phyloP scores from a whole-genome alignment of 169 alveolate genomes.

The Sarcocystis neurona region DNA sequence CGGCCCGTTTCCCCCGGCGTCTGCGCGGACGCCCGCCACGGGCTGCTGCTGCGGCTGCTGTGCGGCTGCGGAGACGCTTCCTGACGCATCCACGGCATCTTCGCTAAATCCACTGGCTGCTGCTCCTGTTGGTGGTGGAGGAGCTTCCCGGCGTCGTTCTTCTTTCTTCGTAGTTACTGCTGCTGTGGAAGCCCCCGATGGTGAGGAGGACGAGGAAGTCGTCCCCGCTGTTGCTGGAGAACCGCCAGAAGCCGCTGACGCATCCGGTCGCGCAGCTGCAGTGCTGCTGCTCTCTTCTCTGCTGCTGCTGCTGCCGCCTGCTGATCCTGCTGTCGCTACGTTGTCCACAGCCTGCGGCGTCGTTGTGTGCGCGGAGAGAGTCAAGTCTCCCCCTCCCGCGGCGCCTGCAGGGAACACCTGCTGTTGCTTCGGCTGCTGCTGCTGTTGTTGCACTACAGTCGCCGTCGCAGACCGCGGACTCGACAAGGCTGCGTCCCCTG shows the following conservation, averaged over 20 bases:
- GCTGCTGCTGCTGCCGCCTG: slow-evolving; percentile 8
- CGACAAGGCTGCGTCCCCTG: too few species aligned
- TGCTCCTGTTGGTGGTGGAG: slow-evolving; percentile 1
- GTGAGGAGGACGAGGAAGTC: too few species aligned
- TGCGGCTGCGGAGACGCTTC: slow-evolving; percentile 29
- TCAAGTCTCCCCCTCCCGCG: not conserved
- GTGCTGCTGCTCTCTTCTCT: not conserved
- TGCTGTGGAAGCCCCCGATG: too few species aligned
- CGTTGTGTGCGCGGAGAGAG: not conserved
- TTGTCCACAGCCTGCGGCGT: not conserved
- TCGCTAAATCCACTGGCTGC: slow-evolving; percentile 18
- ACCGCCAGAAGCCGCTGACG: slow-evolving; percentile 8
- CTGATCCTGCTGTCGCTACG: not conserved
- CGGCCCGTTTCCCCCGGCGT: too few species aligned
- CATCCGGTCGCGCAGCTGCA: slow-evolving; percentile 23
- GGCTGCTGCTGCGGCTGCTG: slow-evolving; percentile 34
- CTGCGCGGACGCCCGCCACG: not conserved
- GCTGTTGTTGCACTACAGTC: slow-evolving; percentile 32
- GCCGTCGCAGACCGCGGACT: too few species aligned
- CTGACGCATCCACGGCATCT: slow-evolving; percentile 9
- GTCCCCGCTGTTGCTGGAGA: slow-evolving; percentile 31
- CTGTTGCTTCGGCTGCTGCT: slow-evolving; percentile 19
- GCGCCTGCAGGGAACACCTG: not conserved
- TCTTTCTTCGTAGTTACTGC: too few species aligned
- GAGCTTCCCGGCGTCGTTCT: too few species aligned